phyloP scores from a whole-genome alignment of 371 early-diverging fungal genomes.

The Saksenaea oblongispora region DNA sequence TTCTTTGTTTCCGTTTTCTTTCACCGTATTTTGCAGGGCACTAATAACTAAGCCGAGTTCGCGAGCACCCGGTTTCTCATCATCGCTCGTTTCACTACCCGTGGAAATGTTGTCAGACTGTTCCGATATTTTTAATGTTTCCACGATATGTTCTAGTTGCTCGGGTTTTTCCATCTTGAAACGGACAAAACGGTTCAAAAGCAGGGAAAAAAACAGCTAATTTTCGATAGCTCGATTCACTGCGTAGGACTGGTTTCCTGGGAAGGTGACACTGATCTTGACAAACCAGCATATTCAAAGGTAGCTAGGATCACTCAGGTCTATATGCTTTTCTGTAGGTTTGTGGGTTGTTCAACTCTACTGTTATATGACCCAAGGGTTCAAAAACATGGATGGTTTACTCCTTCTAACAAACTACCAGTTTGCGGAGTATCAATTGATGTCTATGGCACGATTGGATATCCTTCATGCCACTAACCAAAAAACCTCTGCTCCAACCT shows the following conservation, averaged over 20 bases:
- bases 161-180: background rate
- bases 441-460: no score
- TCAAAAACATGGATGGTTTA: no score
- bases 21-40: slow-evolving; percentile 19
- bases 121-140: background rate
- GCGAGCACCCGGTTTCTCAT: slow-evolving; percentile 9
- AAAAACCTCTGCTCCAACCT: no score
- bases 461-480: no score
- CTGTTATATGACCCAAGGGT: no score
- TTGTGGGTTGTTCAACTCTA: no score
- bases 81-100: slow-evolving; percentile 17
- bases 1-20: background rate
- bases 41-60: slow-evolving; percentile 22
- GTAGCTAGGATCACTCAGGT: no score
- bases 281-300: no score
- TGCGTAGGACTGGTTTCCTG: background rate
- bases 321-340: no score
- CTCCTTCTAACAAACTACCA: no score
- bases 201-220: background rate
- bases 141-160: background rate
- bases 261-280: background rate
- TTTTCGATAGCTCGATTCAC: background rate
- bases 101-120: slow-evolving; percentile 16
- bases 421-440: no score
- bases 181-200: background rate